Conservation (phyloP, 371 early-diverging fungal species). For the Mortierella sp. region DNA sequence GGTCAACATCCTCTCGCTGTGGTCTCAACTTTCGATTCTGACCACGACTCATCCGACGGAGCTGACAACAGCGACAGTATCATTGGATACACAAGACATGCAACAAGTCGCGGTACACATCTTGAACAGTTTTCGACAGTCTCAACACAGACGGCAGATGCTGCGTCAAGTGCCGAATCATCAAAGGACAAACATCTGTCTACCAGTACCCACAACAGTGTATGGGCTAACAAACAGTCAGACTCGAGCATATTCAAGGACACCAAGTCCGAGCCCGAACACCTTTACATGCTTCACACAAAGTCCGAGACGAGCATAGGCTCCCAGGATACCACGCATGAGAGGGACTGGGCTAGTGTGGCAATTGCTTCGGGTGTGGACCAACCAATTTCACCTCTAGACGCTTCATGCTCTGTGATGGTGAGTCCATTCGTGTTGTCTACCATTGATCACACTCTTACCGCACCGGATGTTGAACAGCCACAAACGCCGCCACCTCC, state of each 20-base stretch:
- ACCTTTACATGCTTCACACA: conserved; percentile 10
- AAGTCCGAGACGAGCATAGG: conserved; percentile 12
- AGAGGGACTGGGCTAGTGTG: conserved; percentile 24
- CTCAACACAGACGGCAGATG: conserved; percentile 3
- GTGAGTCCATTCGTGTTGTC: background rate
- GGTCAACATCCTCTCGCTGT: conserved; percentile 37
- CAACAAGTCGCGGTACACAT: too few species aligned
- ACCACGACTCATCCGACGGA: conserved; percentile 1
- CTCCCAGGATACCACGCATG: background rate
- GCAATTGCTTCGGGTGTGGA: conserved; percentile 22
- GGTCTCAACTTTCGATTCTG: conserved; percentile 34
- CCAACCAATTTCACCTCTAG: conserved; percentile 42
- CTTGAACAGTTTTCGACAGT: background rate
- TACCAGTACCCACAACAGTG: background rate
- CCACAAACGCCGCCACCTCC: background rate
- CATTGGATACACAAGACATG: background rate
- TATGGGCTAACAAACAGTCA: conserved; percentile 7
- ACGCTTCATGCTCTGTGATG: conserved; percentile 13
- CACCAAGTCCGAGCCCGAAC: conserved; percentile 16
- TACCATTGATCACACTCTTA: background rate
- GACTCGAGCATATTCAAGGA: conserved; percentile 20
- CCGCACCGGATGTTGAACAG: background rate
- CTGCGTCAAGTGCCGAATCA: background rate
- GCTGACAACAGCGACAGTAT: too few species aligned
- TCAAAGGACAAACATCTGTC: background rate